Evolutionary conservation across 768 basidiomycete species (phyloP).

Genomic region (Kwoniella newhampshirensis): DNA sequence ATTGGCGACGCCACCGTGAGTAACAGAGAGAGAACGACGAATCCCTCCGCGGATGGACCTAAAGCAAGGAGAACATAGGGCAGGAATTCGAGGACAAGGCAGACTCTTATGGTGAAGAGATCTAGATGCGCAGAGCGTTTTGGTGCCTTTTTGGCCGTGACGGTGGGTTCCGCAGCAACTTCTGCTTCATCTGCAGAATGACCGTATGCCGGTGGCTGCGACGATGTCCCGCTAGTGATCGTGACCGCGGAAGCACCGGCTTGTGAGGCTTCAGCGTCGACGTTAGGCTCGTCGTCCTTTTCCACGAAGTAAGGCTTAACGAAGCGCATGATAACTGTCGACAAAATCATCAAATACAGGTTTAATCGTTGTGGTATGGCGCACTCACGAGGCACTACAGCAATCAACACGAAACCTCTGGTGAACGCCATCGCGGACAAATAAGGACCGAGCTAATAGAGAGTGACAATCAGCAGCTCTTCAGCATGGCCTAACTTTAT

Average conservation of each 20-base stretch:
- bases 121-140: slow-evolving; percentile 59
- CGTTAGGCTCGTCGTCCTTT: not conserved
- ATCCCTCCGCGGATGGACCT: slow-evolving; percentile 58
- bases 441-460: slow-evolving; percentile 51
- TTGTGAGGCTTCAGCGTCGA: slow-evolving; percentile 1
- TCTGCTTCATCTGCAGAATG: slow-evolving; percentile 59
- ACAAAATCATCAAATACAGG: too few relatives aligned
- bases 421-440: slow-evolving; percentile 42
- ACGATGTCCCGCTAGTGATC: slow-evolving; percentile 59
- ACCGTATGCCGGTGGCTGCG: too few relatives aligned
- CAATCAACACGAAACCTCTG: slow-evolving; percentile 40
- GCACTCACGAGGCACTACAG: slow-evolving; percentile 46
- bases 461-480: not conserved
- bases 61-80: slow-evolving; percentile 60
- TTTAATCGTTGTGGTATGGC: not conserved
- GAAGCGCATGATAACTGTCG: slow-evolving; percentile 41
- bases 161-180: not conserved
- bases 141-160: not conserved
- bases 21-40: slow-evolving; percentile 59
- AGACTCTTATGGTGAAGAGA: slow-evolving; percentile 65
- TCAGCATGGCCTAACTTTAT: too few relatives aligned
- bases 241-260: slow-evolving; percentile 71
- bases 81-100: slow-evolving; percentile 62
- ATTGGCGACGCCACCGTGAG: slow-evolving; percentile 66
- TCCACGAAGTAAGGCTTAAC: slow-evolving; percentile 43